A percentile compares a stretch with the other conserved stretches of the same genome.
Evolutionary conservation across 2,329 filamentous ascomycete species (phyloP).

Genomic region (Talaromyces sp.): DNA sequence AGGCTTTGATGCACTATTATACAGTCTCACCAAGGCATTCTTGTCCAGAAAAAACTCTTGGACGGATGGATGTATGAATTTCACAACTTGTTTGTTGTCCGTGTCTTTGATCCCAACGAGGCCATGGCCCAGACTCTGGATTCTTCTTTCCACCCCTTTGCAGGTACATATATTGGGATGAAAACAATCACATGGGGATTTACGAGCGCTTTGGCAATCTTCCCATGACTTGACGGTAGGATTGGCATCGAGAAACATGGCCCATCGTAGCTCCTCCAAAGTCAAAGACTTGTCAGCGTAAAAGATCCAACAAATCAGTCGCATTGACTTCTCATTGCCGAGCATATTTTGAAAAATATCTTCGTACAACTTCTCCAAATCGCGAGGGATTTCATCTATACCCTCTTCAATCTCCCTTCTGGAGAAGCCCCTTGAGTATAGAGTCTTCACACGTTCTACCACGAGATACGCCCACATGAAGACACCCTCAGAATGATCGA

Average conservation of each 20-base stretch:
- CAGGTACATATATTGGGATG: neutral
- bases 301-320: neutral
- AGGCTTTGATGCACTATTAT: neutral
- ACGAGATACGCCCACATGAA: neutral
- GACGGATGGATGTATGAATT: neutral
- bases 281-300: neutral
- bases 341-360: neutral
- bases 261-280: neutral
- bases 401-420: neutral
- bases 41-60: neutral
- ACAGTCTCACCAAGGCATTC: neutral
- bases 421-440: neutral
- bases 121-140: neutral
- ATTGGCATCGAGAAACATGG: neutral
- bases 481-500: neutral
- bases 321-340: neutral
- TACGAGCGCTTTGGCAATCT: neutral
- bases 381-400: neutral
- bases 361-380: neutral
- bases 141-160: neutral
- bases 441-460: neutral
- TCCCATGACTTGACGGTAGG: neutral
- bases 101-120: neutral
- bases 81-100: neutral
- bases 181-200: neutral